A percentile compares a stretch with the other conserved stretches of the same genome.
Evolutionary conservation across 768 basidiomycete genomes (phyloP).

Genomic region (Fibroporia radiculosa): DNA sequence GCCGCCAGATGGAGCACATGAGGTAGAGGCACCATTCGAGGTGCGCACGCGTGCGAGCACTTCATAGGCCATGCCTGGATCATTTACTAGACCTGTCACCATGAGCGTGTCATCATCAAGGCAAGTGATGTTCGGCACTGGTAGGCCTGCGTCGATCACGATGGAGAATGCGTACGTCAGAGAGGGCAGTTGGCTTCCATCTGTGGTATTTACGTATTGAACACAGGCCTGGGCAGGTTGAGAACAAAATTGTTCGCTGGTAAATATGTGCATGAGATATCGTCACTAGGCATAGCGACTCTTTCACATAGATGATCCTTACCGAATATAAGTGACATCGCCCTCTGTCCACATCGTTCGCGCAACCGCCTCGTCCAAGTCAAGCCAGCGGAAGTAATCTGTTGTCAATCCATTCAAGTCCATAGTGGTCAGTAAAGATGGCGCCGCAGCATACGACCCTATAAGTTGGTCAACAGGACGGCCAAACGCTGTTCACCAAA

Average conservation of each 20-base stretch:
- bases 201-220: slow-evolving; percentile 41
- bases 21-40: slow-evolving; percentile 20
- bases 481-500: background rate
- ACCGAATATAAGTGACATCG: slow-evolving; percentile 43
- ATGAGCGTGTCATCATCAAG: slow-evolving; percentile 45
- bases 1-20: slow-evolving; percentile 26
- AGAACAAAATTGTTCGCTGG: slow-evolving; percentile 58
- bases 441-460: slow-evolving; percentile 68
- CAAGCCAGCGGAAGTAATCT: slow-evolving; percentile 59
- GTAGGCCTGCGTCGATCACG: slow-evolving; percentile 35
- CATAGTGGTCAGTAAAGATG: slow-evolving; percentile 47
- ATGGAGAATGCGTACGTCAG: slow-evolving; percentile 43
- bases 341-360: slow-evolving; percentile 55
- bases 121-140: slow-evolving; percentile 55
- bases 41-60: slow-evolving; percentile 43
- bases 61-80: slow-evolving; percentile 67
- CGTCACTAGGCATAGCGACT: background rate
- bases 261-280: background rate
- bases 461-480: background rate
- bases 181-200: slow-evolving; percentile 25
- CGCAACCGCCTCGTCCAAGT: slow-evolving; percentile 54
- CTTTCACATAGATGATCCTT: slow-evolving; percentile 3
- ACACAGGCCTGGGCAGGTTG: slow-evolving; percentile 54
- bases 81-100: slow-evolving; percentile 40
- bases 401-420: slow-evolving; percentile 20